phyloP scores from a whole-genome alignment of 495 filamentous ascomycete species.

The Astrothelium subdiscretum region DNA sequence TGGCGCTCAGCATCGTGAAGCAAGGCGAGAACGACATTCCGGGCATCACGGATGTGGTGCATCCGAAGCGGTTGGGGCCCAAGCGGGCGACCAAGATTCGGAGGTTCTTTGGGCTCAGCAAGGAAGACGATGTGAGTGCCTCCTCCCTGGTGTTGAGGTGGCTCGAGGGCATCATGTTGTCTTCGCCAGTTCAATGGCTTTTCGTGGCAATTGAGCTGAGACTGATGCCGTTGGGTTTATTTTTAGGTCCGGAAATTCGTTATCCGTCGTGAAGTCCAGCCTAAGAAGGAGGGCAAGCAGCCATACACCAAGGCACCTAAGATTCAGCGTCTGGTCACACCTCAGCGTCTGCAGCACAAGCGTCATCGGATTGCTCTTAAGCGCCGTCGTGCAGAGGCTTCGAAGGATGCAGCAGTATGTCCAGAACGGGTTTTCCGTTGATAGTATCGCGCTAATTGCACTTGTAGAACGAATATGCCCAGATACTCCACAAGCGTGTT shows the following conservation, averaged over 20 bases:
- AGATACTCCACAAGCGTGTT: conserved; percentile 89
- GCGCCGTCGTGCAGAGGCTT: conserved; percentile 85
- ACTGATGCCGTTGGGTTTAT: conserved; percentile 22
- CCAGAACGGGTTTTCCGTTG: neutral
- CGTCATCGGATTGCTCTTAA: conserved; percentile 93
- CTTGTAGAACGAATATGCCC: conserved; percentile 74
- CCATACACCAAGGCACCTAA: conserved; percentile 98
- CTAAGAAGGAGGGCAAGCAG: conserved; percentile 87
- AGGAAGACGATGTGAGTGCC: conserved; percentile 97
- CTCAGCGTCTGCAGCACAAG: conserved; percentile 99
- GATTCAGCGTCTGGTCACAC: conserved; percentile 98
- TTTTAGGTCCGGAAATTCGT: conserved; percentile 91
- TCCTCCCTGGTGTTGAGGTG: conserved; percentile 2
- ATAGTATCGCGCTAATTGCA: conserved; percentile 20
- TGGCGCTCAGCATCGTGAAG: conserved; percentile 91
- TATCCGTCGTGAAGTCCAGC: conserved; percentile 92
- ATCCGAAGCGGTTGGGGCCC: conserved; percentile 96
- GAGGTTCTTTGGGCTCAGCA: conserved; percentile 94
- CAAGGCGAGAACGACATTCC: conserved; percentile 89
- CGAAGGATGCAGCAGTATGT: conserved; percentile 97
- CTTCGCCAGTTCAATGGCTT: conserved; percentile 25
- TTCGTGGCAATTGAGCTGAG: conserved; percentile 16
- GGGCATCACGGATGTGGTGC: conserved; percentile 88
- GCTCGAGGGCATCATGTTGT: conserved; percentile 34
- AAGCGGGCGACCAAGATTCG: conserved; percentile 99